Percentiles rank a stretch among this genome's conserved stretches.
phyloP scores from a whole-genome alignment of 345 rosid genomes.

The Clarkia xantiana region DNA sequence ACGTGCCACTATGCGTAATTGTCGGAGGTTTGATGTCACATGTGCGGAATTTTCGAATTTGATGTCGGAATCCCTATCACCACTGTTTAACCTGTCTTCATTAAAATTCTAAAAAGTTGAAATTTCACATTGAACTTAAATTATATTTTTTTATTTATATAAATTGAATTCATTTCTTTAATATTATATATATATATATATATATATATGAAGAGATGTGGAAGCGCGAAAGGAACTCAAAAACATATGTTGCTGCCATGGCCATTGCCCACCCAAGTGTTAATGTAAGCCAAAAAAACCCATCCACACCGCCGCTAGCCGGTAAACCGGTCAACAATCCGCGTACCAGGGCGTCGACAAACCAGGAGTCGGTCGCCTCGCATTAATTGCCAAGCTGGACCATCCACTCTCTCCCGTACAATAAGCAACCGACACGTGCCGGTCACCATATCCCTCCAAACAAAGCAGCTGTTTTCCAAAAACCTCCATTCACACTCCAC shows the following conservation, averaged over 20 bases:
- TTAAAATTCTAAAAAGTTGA: too few species aligned
- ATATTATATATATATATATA: too few species aligned
- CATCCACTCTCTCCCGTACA: conserved; percentile 16
- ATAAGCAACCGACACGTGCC: conserved; percentile 43
- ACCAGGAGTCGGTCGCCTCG: conserved; percentile 13
- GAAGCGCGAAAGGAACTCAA: neutral
- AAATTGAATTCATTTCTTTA: too few species aligned
- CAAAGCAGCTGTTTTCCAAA: conserved; percentile 51
- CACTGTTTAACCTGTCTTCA: too few species aligned
- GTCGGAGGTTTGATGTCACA: too few species aligned
- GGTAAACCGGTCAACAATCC: conserved; percentile 28
- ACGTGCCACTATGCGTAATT: too few species aligned
- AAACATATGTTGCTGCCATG: conserved; percentile 3
- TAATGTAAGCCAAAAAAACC: conserved; percentile 16
- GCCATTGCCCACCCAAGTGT: conserved; percentile 7
- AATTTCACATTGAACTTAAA: too few species aligned
- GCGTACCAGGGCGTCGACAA: conserved; percentile 18
- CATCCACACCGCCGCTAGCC: conserved; percentile 18
- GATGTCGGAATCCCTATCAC: too few species aligned
- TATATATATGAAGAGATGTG: too few species aligned
- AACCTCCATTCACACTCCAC: conserved; percentile 5
- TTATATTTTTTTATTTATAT: too few species aligned
- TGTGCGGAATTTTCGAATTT: too few species aligned
- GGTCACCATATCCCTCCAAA: conserved; percentile 17
- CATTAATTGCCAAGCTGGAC: conserved; percentile 52